Evolutionary conservation across 768 basidiomycete species (phyloP).

Genomic region (Boletellus ananas): DNA sequence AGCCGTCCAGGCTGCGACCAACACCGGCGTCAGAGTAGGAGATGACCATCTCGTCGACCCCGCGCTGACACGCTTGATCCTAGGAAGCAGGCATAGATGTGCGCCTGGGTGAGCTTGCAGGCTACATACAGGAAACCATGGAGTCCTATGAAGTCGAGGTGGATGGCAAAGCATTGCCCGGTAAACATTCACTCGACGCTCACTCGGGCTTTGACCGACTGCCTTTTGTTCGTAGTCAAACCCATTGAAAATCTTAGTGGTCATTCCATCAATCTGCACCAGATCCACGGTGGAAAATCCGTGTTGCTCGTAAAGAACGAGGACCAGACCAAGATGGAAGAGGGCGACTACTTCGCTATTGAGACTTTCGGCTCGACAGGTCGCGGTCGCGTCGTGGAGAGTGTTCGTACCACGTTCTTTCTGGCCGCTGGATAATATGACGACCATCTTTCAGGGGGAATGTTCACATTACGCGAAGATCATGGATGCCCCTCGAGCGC

Average conservation of each 20-base stretch:
- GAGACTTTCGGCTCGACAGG: constrained; percentile 99
- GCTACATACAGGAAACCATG: constrained; percentile 96
- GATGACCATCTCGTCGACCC: not conserved
- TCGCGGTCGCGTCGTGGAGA: constrained; percentile 80
- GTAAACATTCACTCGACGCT: constrained; percentile 35
- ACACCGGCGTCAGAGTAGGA: constrained; percentile 81
- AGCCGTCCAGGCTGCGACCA: constrained; percentile 92
- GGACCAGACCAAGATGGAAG: constrained; percentile 96
- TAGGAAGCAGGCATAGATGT: constrained; percentile 97
- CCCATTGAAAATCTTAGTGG: constrained; percentile 92
- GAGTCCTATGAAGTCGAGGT: constrained; percentile 97
- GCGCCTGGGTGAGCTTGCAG: constrained; percentile 88
- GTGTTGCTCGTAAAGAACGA: constrained; percentile 85
- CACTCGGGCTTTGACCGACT: not conserved
- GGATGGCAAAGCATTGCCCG: constrained; percentile 76
- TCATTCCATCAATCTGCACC: constrained; percentile 86
- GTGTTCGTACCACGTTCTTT: constrained; percentile 39
- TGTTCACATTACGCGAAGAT: constrained; percentile 89
- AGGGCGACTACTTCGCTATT: constrained; percentile 98
- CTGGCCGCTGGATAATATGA: not conserved
- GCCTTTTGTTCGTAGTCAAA: constrained; percentile 59
- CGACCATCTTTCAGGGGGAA: constrained; percentile 57
- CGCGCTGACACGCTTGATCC: constrained; percentile 3
- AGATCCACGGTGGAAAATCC: constrained; percentile 93
- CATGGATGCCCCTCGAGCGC: constrained; percentile 64